phyloP scores from a whole-genome alignment of 116 monocot species.

The Iris pallida region DNA sequence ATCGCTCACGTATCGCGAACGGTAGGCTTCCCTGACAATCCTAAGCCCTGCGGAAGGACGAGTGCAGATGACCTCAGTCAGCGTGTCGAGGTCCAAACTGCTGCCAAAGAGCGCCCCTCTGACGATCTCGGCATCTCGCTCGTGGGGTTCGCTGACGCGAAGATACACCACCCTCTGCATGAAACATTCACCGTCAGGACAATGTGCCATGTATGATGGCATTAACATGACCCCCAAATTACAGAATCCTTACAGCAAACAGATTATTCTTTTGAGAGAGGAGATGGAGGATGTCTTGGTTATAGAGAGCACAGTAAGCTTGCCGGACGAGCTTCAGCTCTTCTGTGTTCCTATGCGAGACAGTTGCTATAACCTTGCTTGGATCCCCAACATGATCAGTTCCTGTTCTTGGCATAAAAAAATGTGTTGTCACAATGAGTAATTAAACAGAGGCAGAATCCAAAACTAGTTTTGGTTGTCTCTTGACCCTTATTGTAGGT shows the following conservation, averaged over 20 bases:
- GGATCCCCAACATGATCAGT: conserved; percentile 10
- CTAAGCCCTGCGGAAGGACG: conserved; percentile 30
- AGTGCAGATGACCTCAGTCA: conserved; percentile 45
- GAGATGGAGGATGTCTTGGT: conserved; percentile 17
- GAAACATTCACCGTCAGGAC: neutral
- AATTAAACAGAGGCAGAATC: neutral
- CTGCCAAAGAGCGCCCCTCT: conserved; percentile 24
- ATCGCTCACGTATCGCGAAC: conserved; percentile 15
- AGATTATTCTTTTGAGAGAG: conserved; percentile 17
- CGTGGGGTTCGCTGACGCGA: conserved; percentile 17
- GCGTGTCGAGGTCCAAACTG: conserved; percentile 3
- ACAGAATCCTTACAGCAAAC: conserved; percentile 27
- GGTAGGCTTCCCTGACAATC: conserved; percentile 26
- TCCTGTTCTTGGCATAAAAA: conserved; percentile 18
- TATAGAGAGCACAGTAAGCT: conserved; percentile 24
- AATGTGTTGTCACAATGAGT: neutral
- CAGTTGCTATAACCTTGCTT: conserved; percentile 24
- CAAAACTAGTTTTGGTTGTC: too few relatives aligned
- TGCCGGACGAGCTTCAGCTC: conserved; percentile 31
- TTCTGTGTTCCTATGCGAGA: conserved; percentile 20
- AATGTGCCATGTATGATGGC: neutral
- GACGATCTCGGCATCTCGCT: conserved; percentile 31
- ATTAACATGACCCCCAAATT: neutral
- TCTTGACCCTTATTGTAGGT: too few relatives aligned
- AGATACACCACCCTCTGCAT: conserved; percentile 41